A percentile compares a stretch with the other conserved stretches of the same genome.
Evolutionary conservation across 768 basidiomycete species (phyloP).

Genomic region (Auricularia cornea): DNA sequence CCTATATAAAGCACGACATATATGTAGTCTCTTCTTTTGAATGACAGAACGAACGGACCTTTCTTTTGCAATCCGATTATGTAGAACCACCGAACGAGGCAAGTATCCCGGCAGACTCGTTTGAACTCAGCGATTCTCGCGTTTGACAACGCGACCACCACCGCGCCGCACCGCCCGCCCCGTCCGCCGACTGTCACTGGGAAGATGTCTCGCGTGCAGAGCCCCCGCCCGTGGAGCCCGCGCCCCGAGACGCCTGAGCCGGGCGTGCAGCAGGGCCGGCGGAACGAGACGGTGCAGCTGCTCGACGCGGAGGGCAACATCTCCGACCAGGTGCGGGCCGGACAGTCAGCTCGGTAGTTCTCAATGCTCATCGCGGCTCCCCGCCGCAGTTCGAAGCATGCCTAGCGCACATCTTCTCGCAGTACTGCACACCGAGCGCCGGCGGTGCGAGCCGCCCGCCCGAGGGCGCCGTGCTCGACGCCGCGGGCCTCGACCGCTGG

Average conservation of each 20-base stretch:
- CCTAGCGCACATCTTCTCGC: slow-evolving; percentile 69
- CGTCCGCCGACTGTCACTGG: background rate
- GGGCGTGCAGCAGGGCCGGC: slow-evolving; percentile 48
- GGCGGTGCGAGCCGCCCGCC: slow-evolving; percentile 13
- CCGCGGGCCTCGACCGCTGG: slow-evolving; percentile 50
- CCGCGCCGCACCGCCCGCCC: background rate
- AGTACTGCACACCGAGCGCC: slow-evolving; percentile 53
- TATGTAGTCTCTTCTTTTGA: background rate
- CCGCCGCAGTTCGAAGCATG: slow-evolving; percentile 62
- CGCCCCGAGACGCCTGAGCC: slow-evolving; percentile 58
- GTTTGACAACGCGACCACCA: too few relatives aligned
- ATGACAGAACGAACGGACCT: background rate
- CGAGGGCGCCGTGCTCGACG: slow-evolving; percentile 12
- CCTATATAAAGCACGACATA: background rate
- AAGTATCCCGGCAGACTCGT: background rate
- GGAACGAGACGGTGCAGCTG: slow-evolving; percentile 45
- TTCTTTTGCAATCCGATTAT: background rate
- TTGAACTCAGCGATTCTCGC: too few relatives aligned
- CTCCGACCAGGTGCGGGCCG: slow-evolving; percentile 51
- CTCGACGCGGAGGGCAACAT: slow-evolving; percentile 66
- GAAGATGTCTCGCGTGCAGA: background rate
- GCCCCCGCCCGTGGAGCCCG: slow-evolving; percentile 15
- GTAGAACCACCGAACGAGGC: background rate
- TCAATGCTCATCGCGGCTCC: too few relatives aligned
- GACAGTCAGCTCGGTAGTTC: too few relatives aligned